Base-by-base conservation (phyloP, 1,284 basidiomycete genomes). In the Takashimella koratensis region DNA sequence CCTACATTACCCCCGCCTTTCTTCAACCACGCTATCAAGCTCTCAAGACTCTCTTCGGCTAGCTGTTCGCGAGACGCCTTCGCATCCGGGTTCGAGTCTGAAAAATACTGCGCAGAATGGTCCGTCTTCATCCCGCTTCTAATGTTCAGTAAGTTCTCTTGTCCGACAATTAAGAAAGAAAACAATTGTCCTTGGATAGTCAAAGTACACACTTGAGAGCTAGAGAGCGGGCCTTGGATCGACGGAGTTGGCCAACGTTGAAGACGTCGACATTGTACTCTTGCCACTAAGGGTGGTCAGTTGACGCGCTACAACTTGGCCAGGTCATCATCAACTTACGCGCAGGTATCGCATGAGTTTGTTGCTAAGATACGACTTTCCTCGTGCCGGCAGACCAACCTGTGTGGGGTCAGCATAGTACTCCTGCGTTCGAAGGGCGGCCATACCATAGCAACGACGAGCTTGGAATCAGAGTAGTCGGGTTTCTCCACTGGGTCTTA, bases 181-280 rank as follows among this genome's bases (percentile, higher is more conserved):
- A 36, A 36, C 10, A 36, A 36, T 36, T 36, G 30, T 36, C 30
- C 30, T 8, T 36, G 8, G 16, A 36, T 36, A 16, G 10, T 8
- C 30, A 36, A 36, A 16, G 30, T 36, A 36, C 30, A 36, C 16
- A 36, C 30, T 36, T 36, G 30, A 25, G 43, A 12, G 78, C 83
- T 47, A 13, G 10, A 46, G 51, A 44, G 19, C 82, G 83, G 4
- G 94, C 94, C 59, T 92, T 85, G 1, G 88, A 89, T 24, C 95
- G 84, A 46, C 95, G 84, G 20, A 98, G 79, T 74, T 98, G 95
- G 4, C 96, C 96, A 26, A 98, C 96, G 70, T 98, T 98, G 81
- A 98, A 98, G 1, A 98, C 92, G 79, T 96, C 90, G 55, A 98
- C 96, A 61, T 95, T 85, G 75, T 98, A 99, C 76, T 99, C 96